Base-by-base conservation (phyloP, 2,329 filamentous ascomycete species). In the Aphanocladium album region DNA sequence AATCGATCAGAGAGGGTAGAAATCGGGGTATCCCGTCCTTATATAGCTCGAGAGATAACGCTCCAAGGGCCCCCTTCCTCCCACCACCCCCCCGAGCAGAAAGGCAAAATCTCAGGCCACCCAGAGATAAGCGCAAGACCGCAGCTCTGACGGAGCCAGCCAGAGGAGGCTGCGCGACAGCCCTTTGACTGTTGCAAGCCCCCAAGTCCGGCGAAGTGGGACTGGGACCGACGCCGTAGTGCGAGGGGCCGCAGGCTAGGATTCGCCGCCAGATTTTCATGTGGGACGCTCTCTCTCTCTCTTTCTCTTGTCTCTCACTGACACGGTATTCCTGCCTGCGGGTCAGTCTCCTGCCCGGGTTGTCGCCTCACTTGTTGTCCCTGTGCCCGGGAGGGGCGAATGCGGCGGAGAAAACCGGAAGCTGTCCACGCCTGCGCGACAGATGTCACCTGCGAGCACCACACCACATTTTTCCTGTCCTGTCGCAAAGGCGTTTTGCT, bases 21-120 rank as follows among this genome's bases (percentile, higher is more conserved):
- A 41, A 60, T 54, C 30, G 58, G 58, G 58, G 41, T 23, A 16
- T 17, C 41, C 21, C 50, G 50, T 19, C 57, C 19, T 49, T 60
- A 49, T 60, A 60, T 60, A 56, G 27, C 43, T 49, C 43, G n/a
- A 49, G 30, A 49, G 58, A 49, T 30, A 54, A 39, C 8, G n/a
- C 6, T n/a, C 37, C 25, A 21, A 41, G 19, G 19, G 21, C 49
- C 25, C 14, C n/a, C n/a, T n/a, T n/a, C n/a, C n/a, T n/a, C n/a
- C n/a, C n/a, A n/a, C n/a, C n/a, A n/a, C 33, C 11, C 30, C 37
- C 33, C 49, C 57, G 16, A 37, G 8, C 14, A 14, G 27, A 37
- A 60, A 60, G 46, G 41, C 51, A 33, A 60, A 53, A 49, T 46
- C 50, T 54, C 50, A 60, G 58, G 58, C 58, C 50, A 60, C 58